Conservation (phyloP, 805 yeast species). For the Wickerhamiella qilinensis region DNA sequence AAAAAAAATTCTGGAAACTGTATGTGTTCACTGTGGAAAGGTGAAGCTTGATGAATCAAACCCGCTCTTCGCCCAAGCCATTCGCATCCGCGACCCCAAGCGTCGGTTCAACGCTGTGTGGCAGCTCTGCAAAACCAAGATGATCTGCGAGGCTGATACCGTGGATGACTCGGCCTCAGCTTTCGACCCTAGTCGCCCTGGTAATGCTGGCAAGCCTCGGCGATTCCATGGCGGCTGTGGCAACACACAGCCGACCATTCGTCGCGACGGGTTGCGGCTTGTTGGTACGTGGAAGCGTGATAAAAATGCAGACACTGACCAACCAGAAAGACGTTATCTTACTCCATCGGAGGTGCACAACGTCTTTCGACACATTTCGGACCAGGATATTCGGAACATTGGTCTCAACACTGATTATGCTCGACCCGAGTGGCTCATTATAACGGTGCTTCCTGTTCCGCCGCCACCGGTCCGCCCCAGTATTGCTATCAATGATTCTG, state of each 20-base stretch:
- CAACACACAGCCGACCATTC: constrained; percentile 84
- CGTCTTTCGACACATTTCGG: constrained; percentile 79
- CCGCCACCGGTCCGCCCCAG: constrained; percentile 99
- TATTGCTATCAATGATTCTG: constrained; percentile 93
- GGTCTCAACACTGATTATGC: constrained; percentile 95
- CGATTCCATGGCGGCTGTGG: constrained; percentile 89
- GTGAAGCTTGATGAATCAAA: constrained; percentile 71
- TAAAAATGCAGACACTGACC: constrained; percentile 68
- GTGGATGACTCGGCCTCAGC: constrained; percentile 36
- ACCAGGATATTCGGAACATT: constrained; percentile 62
- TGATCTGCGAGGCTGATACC: constrained; percentile 84
- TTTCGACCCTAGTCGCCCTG: constrained; percentile 25
- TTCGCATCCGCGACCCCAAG: constrained; percentile 82
- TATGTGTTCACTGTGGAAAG: constrained; percentile 98
- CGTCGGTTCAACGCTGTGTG: constrained; percentile 95
- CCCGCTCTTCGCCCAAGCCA: constrained; percentile 71
- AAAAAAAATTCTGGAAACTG: constrained; percentile 89
- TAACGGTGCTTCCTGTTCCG: constrained; percentile 97
- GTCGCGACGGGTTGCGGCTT: constrained; percentile 88
- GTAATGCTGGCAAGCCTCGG: too few species aligned
- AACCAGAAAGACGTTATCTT: constrained; percentile 80
- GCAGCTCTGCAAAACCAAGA: constrained; percentile 79
- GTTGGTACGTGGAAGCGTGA: constrained; percentile 98
- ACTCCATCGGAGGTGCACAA: constrained; percentile 80
- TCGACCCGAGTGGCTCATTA: constrained; percentile 96